Percentiles rank a stretch among this genome's conserved stretches.
These are phyloP conservation scores for Trichoderma koningii DNA, from an alignment of 2,329 filamentous ascomycete genomes.

Conservation along the genomic window DNA sequence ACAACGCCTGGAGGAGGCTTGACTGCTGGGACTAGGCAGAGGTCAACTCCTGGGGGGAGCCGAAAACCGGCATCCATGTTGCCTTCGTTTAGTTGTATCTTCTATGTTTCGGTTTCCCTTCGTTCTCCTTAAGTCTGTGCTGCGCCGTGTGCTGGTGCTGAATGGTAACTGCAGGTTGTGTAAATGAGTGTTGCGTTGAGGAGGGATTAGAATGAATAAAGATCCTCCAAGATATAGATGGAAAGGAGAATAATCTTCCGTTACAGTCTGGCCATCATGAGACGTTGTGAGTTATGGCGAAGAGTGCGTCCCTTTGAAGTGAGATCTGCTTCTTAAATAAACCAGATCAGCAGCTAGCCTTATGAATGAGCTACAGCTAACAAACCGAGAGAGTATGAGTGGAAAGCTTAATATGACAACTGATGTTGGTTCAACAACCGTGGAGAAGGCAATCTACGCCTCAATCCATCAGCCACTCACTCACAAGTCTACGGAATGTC, in stretches of 20 bases:
- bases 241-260: background rate
- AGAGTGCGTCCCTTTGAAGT: too few species aligned
- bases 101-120: background rate
- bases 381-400: background rate
- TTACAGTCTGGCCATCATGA: background rate
- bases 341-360: background rate
- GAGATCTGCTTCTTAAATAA: background rate
- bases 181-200: too few species aligned
- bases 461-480: background rate
- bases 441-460: constrained; percentile 6
- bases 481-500: background rate
- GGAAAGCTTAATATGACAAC: background rate
- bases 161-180: too few species aligned
- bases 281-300: background rate
- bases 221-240: too few species aligned
- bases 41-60: constrained; percentile 12
- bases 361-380: background rate
- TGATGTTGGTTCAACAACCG: constrained; percentile 7
- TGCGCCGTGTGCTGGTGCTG: too few species aligned
- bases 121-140: background rate
- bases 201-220: too few species aligned
- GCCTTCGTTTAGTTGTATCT: background rate
- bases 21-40: constrained; percentile 6
- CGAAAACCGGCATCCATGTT: background rate
- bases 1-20: constrained; percentile 2